A percentile compares a stretch with the other conserved stretches of the same genome.
Conservation (phyloP, 768 basidiomycete genomes). For the Lactifluus hygrophoroides region DNA sequence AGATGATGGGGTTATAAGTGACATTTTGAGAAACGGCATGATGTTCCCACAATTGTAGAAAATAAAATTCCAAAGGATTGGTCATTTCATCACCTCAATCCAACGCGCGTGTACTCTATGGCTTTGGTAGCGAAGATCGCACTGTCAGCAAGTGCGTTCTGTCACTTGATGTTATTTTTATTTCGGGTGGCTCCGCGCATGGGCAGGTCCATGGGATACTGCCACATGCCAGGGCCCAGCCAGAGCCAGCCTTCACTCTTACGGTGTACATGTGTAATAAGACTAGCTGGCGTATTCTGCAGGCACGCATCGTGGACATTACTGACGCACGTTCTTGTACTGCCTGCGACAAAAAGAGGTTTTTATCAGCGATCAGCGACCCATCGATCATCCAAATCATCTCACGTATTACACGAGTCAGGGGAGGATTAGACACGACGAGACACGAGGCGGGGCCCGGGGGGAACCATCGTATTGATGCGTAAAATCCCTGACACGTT, state of each 20-base stretch:
- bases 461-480: background rate
- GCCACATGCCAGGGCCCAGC: background rate
- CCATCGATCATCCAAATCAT: no score
- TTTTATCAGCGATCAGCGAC: background rate
- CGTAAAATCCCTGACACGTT: background rate
- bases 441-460: background rate
- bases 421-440: background rate
- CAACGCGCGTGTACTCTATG: background rate
- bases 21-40: background rate
- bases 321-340: background rate
- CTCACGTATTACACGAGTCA: background rate
- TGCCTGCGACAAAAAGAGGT: background rate
- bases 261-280: background rate
- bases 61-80: background rate
- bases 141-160: no score
- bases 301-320: background rate
- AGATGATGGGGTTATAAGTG: constrained; percentile 23
- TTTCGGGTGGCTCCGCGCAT: no score
- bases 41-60: constrained; percentile 5
- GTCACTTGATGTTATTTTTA: background rate
- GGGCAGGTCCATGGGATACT: background rate
- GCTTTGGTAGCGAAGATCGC: background rate
- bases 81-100: background rate
- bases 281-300: background rate
- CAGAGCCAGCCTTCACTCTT: background rate